Evolutionary conservation across 108 stramenopile species (phyloP).

Genomic region (Skeletonema potamos): DNA sequence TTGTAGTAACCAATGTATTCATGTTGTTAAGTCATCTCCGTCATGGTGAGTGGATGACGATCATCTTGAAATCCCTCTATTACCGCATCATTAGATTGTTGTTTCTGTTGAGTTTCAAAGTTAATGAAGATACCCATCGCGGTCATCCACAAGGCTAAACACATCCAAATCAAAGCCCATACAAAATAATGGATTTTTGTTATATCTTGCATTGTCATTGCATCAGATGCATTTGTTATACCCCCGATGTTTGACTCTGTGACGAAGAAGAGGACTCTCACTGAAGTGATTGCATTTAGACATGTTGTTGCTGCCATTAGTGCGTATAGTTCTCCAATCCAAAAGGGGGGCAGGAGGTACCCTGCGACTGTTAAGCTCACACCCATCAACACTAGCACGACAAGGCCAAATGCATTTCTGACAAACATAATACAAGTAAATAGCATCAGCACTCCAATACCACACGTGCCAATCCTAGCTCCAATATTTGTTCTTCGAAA

Average conservation of each 20-base stretch:
- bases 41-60: constrained; percentile 1
- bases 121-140: constrained; percentile 24
- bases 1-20: not conserved
- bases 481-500: constrained; percentile 57
- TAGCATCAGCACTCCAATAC: constrained; percentile 50
- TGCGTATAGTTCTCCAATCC: constrained; percentile 29
- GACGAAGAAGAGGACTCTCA: constrained; percentile 24
- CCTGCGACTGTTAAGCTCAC: constrained; percentile 10
- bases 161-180: constrained; percentile 24
- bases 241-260: constrained; percentile 31
- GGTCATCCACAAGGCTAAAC: constrained; percentile 33
- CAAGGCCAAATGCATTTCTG: constrained; percentile 55
- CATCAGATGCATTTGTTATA: constrained; percentile 27
- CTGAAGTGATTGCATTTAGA: constrained; percentile 37
- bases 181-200: constrained; percentile 30
- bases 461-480: constrained; percentile 51
- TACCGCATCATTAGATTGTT: not conserved
- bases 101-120: constrained; percentile 20
- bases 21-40: constrained; percentile 20
- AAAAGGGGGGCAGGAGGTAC: constrained; percentile 16
- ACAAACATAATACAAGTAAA: constrained; percentile 49
- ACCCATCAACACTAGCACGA: constrained; percentile 34
- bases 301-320: constrained; percentile 35
- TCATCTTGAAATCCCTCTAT: constrained; percentile 13
- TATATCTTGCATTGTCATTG: constrained; percentile 27